Evolutionary conservation across 1,284 basidiomycete genomes (phyloP).

Genomic region (Ganoderma lingzhi): DNA sequence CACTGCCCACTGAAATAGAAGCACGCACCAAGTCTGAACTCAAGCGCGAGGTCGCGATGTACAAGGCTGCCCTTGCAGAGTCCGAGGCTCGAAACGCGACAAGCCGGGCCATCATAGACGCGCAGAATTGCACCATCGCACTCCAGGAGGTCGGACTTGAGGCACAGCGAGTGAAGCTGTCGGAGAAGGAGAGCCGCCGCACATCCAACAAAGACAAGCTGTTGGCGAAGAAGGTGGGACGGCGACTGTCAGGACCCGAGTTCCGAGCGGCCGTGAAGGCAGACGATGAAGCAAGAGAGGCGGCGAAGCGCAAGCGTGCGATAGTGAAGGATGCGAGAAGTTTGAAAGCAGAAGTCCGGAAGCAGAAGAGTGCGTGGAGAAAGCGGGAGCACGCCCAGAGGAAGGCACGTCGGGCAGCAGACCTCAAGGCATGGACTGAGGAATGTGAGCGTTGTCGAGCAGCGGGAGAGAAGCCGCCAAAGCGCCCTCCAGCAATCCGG

Average conservation of each 20-base stretch:
- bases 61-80: background rate
- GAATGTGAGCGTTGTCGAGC: background rate
- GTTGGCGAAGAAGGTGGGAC: too few relatives aligned
- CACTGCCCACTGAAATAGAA: background rate
- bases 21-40: background rate
- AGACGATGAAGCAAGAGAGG: background rate
- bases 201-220: too few relatives aligned
- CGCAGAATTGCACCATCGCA: constrained; percentile 2
- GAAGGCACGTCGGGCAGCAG: constrained; percentile 1
- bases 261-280: background rate
- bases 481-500: background rate
- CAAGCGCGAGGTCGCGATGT: background rate
- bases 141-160: too few relatives aligned
- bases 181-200: too few relatives aligned
- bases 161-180: too few relatives aligned
- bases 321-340: background rate
- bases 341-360: background rate
- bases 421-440: background rate
- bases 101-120: background rate
- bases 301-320: background rate
- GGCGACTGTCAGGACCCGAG: too few relatives aligned
- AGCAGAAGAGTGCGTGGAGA: background rate
- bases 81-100: background rate
- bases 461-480: background rate
- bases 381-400: constrained; percentile 1